Conservation (phyloP, 1,284 basidiomycete genomes). For the Boletellus dicymbophilus region DNA sequence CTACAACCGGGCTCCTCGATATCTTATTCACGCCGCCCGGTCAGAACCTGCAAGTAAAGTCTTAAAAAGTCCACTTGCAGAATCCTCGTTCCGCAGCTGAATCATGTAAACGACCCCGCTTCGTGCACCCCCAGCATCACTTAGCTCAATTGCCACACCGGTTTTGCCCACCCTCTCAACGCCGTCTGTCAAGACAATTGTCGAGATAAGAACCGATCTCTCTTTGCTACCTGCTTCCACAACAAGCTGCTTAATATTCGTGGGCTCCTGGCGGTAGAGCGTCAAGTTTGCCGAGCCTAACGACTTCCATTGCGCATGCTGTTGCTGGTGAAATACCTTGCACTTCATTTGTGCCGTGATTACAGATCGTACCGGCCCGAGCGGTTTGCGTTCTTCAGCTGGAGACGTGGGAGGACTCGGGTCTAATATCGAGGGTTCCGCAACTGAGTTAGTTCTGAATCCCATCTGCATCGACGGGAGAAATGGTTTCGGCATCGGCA, state of each 20-base stretch:
- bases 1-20: background rate
- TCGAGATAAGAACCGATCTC: conserved; percentile 85
- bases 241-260: conserved; percentile 94
- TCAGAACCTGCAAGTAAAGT: conserved; percentile 89
- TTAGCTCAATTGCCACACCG: conserved; percentile 95
- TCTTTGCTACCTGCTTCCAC: conserved; percentile 87
- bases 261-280: conserved; percentile 82
- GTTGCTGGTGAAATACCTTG: conserved; percentile 96
- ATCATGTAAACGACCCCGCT: conserved; percentile 99
- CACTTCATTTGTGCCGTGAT: conserved; percentile 97
- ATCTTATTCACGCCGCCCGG: conserved; percentile 36
- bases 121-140: conserved; percentile 77
- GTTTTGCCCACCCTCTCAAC: conserved; percentile 98
- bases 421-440: conserved; percentile 57
- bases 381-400: conserved; percentile 51
- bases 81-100: conserved; percentile 87
- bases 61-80: conserved; percentile 85
- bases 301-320: conserved; percentile 97
- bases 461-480: conserved; percentile 63
- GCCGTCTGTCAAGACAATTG: conserved; percentile 93
- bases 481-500: conserved; percentile 53
- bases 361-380: conserved; percentile 72
- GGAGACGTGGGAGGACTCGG: conserved; percentile 81
- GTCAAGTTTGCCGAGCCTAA: conserved; percentile 88
- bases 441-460: conserved; percentile 51